These are phyloP conservation scores for Naganishia vishniacii DNA, from an alignment of 768 basidiomycete genomes.

Conservation along the genomic window DNA sequence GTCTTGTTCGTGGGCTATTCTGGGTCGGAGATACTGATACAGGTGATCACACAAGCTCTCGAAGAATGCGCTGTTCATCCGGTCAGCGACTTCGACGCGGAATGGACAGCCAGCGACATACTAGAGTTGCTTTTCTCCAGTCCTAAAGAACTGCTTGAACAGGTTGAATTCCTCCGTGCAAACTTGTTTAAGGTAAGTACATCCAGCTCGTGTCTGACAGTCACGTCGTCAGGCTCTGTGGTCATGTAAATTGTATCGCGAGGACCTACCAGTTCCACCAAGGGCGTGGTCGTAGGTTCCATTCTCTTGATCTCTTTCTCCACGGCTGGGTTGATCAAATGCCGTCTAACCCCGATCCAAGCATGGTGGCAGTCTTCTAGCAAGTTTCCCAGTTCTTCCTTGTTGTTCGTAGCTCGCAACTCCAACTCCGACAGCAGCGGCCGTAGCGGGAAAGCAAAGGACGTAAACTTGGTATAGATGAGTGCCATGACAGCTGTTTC, in stretches of 20 bases:
- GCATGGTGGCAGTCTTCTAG: constrained; percentile 80
- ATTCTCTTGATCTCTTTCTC: constrained; percentile 75
- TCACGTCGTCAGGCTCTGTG: neutral
- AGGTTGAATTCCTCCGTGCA: constrained; percentile 85
- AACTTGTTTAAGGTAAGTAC: constrained; percentile 83
- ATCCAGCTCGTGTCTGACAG: constrained; percentile 87
- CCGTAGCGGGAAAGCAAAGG: constrained; percentile 64
- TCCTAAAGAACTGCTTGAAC: constrained; percentile 77
- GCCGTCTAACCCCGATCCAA: constrained; percentile 69
- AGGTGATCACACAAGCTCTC: constrained; percentile 88
- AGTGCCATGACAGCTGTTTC: constrained; percentile 63
- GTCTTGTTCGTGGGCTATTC: constrained; percentile 86
- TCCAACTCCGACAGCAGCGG: constrained; percentile 83
- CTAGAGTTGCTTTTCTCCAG: constrained; percentile 72
- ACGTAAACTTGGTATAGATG: constrained; percentile 79
- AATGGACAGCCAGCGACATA: constrained; percentile 48
- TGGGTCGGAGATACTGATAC: constrained; percentile 89
- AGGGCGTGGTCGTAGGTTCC: constrained; percentile 69
- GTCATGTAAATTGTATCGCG: too few species aligned
- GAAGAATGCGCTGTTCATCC: constrained; percentile 64
- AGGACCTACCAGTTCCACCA: constrained; percentile 71
- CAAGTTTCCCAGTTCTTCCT: constrained; percentile 75
- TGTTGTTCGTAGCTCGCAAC: constrained; percentile 65
- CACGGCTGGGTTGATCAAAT: constrained; percentile 66
- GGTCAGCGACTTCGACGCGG: neutral